Evolutionary conservation across 2,329 filamentous ascomycete species (phyloP).

Genomic region (Colletotrichum australisinense): DNA sequence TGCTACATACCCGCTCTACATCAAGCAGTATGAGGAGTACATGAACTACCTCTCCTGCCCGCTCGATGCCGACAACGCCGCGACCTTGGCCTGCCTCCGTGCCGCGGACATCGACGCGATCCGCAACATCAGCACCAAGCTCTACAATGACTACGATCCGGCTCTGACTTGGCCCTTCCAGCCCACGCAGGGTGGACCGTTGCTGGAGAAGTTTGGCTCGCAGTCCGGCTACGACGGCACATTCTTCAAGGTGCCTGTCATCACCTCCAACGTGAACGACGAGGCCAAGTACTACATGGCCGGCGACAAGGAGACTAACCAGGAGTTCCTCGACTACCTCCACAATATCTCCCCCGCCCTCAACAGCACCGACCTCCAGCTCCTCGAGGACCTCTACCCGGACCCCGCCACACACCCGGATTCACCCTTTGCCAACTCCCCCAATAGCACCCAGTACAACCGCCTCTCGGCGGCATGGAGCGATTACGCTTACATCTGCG

Average conservation of each 20-base stretch:
- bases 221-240: slow-evolving; percentile 50
- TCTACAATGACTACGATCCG: slow-evolving; percentile 66
- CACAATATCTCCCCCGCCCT: slow-evolving; percentile 47
- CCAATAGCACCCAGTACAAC: slow-evolving; percentile 56
- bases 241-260: slow-evolving; percentile 49
- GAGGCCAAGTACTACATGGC: slow-evolving; percentile 49
- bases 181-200: slow-evolving; percentile 55
- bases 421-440: slow-evolving; percentile 50
- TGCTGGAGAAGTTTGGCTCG: slow-evolving; percentile 60
- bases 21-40: slow-evolving; percentile 62
- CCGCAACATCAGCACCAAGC: slow-evolving; percentile 66
- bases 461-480: slow-evolving; percentile 56
- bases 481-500: slow-evolving; percentile 58
- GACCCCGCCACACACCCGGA: slow-evolving; percentile 46
- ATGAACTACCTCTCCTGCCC: slow-evolving; percentile 65
- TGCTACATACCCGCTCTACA: slow-evolving; percentile 55
- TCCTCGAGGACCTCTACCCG: slow-evolving; percentile 46
- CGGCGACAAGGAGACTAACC: slow-evolving; percentile 47
- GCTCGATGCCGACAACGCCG: slow-evolving; percentile 56
- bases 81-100: slow-evolving; percentile 65
- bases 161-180: slow-evolving; percentile 68
- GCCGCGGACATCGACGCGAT: slow-evolving; percentile 63
- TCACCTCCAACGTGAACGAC: slow-evolving; percentile 50
- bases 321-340: slow-evolving; percentile 50
- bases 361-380: slow-evolving; percentile 42